Conservation (phyloP, 2,329 filamentous ascomycete species). For the Ascochyta koolunga region DNA sequence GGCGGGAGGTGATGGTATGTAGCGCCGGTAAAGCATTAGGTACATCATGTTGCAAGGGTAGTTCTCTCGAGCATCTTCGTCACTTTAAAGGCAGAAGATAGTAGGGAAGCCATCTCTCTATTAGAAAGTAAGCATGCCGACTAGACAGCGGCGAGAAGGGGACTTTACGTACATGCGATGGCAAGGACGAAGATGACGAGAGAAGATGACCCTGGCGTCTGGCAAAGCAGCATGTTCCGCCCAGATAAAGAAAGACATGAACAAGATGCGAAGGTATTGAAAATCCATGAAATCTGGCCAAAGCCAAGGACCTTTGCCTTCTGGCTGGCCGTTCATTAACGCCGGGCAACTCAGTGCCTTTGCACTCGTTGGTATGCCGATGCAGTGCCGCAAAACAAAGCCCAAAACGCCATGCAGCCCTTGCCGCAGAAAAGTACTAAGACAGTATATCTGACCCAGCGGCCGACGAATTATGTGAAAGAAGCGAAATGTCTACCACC, state of each 20-base stretch:
- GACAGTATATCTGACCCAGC: conserved; percentile 37
- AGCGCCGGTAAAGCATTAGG: conserved; percentile 28
- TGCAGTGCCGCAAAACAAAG: conserved; percentile 43
- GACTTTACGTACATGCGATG: conserved; percentile 53
- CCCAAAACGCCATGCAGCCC: conserved; percentile 48
- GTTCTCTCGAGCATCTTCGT: conserved; percentile 49
- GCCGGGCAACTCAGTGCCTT: conserved; percentile 45
- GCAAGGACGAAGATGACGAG: conserved; percentile 55
- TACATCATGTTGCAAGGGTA: conserved; percentile 38
- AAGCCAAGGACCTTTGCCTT: conserved; percentile 37
- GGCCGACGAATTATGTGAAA: conserved; percentile 40
- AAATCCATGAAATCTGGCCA: conserved; percentile 42
- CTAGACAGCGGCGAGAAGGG: conserved; percentile 47
- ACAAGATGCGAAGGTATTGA: conserved; percentile 40
- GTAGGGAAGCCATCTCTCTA: conserved; percentile 49
- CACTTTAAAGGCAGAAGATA: conserved; percentile 43
- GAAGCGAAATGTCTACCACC: conserved; percentile 46
- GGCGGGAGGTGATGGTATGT: conserved; percentile 19
- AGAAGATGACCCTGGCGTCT: conserved; percentile 46
- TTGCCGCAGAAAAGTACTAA: conserved; percentile 38
- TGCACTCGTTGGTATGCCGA: conserved; percentile 44
- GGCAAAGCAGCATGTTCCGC: conserved; percentile 43
- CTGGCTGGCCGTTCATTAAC: conserved; percentile 43
- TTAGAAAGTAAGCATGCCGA: conserved; percentile 52
- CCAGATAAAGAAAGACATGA: conserved; percentile 35